phyloP scores from a whole-genome alignment of 192 early-diverging fungal genomes.

The Backusella morwellensis region DNA sequence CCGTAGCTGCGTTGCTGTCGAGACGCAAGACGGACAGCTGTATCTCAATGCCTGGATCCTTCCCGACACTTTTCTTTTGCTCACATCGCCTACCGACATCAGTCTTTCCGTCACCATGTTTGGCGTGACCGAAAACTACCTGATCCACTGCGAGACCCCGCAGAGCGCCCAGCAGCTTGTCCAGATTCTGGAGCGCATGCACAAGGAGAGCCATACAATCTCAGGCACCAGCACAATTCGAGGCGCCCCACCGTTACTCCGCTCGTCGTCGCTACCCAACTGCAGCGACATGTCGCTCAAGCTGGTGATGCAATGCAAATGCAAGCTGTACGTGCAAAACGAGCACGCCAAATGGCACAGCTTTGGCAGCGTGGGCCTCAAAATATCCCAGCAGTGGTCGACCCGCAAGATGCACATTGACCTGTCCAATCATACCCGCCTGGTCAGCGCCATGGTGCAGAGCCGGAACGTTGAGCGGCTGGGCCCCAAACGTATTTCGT shows the following conservation, averaged over 20 bases:
- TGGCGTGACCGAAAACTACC: conserved; percentile 45
- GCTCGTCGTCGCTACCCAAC: neutral
- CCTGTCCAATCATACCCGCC: conserved; percentile 33
- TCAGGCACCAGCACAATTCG: conserved; percentile 27
- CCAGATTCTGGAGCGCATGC: conserved; percentile 27
- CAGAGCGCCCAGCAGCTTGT: conserved; percentile 39
- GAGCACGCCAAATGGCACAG: conserved; percentile 54
- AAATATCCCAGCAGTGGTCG: conserved; percentile 47
- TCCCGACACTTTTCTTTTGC: conserved; percentile 39
- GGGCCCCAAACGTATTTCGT: conserved; percentile 47
- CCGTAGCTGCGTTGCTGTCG: conserved; percentile 45
- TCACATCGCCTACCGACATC: conserved; percentile 42
- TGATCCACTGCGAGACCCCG: conserved; percentile 37
- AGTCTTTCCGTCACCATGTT: conserved; percentile 40
- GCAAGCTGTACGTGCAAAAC: conserved; percentile 50
- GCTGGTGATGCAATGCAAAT: conserved; percentile 43
- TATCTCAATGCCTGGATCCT: conserved; percentile 58
- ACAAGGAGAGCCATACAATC: conserved; percentile 12
- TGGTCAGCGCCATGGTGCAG: conserved; percentile 49
- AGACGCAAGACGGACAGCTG: conserved; percentile 37
- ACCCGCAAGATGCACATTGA: conserved; percentile 46
- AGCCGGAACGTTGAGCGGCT: conserved; percentile 48
- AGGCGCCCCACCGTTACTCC: conserved; percentile 1
- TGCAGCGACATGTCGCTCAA: conserved; percentile 17
- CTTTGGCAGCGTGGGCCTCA: conserved; percentile 42